Base-by-base conservation (phyloP, 78 protist species). In the Capsaspora owczarzaki region DNA sequence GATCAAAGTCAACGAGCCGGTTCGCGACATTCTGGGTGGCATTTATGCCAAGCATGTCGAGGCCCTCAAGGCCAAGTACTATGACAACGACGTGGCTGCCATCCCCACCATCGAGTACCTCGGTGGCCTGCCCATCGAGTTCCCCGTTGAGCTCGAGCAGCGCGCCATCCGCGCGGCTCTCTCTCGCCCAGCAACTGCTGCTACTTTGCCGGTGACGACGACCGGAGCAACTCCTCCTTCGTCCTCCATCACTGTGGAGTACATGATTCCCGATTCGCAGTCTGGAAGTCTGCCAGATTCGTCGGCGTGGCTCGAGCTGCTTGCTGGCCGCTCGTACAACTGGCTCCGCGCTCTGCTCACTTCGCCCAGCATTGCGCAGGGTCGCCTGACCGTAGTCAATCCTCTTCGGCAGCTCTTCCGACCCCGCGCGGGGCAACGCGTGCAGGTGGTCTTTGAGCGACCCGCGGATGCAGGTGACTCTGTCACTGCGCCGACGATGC, bases 1-100 rank as follows among this genome's bases (percentile, higher is more conserved):
- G 35, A 43, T 43, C 27, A 60, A 49, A 63, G 82, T 42, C 42
- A 61, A 87, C 76, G 87, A 87, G 70, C 91, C 91, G 37, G 76
- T 79, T 38, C 85, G 78, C 2, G 85, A 82, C 4, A 60, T 87
- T 46, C 72, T 87, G 37, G 78, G 70, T 42, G 35, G 40, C 47
- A 82, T 87, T 42, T 23, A 74, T 68, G 27, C 43, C 31, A 31
- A 38, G 37, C 29, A 44, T 44, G 47, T 82, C 56, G 71, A 71
- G 27, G 51, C 38, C 0, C 84, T 85, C 23, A 5, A 4, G 10
- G 44, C 0, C 51, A 2, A 22, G 27, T 31, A 16, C 56, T 22
- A 51, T 27, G 51, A 8, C 8, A 33, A 29, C 40, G 47, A 19
- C 61, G 35, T 20, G 5, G 3, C n/a, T 10, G 29, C 35, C 25